Percentiles rank a stretch among this genome's conserved stretches.
phyloP scores from a whole-genome alignment of 345 rosid species.

The Rhizophora mangle region DNA sequence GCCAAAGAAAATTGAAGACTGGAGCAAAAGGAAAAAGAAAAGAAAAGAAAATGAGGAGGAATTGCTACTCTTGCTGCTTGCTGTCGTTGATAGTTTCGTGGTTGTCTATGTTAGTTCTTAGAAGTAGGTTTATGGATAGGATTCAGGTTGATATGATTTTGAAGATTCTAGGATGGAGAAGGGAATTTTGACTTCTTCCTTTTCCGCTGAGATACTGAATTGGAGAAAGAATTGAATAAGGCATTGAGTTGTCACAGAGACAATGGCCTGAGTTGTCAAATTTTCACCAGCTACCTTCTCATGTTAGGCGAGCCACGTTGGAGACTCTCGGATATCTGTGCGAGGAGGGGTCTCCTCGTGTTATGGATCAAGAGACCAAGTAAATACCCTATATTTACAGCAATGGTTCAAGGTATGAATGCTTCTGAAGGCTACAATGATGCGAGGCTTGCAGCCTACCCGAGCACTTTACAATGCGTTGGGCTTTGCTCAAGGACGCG shows the following conservation, averaged over 20 bases:
- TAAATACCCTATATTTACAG: slow-evolving; percentile 57
- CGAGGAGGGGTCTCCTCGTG: slow-evolving; percentile 61
- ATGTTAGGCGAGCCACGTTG: slow-evolving; percentile 57
- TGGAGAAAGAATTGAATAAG: neutral
- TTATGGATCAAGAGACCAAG: slow-evolving; percentile 63
- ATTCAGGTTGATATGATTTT: no score
- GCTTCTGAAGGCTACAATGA: slow-evolving; percentile 51
- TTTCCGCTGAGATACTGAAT: no score
- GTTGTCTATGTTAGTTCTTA: no score
- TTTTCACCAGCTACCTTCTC: slow-evolving; percentile 51
- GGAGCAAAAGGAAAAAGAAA: no score
- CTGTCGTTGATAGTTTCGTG: no score
- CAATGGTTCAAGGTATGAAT: slow-evolving; percentile 68
- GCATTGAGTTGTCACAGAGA: slow-evolving; percentile 62
- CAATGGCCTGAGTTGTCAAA: slow-evolving; percentile 67
- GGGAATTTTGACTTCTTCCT: no score
- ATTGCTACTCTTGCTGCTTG: no score
- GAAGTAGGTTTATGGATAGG: no score
- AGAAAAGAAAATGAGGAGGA: no score
- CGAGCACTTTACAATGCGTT: slow-evolving; percentile 57
- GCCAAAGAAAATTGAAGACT: no score
- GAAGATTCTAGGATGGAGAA: no score
- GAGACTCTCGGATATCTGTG: slow-evolving; percentile 66
- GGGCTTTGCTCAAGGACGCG: slow-evolving; percentile 53
- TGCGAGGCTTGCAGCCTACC: slow-evolving; percentile 61